These are phyloP conservation scores for Maudiozyma pseudohumilis DNA, from an alignment of 805 yeast species.

Conservation along the genomic window DNA sequence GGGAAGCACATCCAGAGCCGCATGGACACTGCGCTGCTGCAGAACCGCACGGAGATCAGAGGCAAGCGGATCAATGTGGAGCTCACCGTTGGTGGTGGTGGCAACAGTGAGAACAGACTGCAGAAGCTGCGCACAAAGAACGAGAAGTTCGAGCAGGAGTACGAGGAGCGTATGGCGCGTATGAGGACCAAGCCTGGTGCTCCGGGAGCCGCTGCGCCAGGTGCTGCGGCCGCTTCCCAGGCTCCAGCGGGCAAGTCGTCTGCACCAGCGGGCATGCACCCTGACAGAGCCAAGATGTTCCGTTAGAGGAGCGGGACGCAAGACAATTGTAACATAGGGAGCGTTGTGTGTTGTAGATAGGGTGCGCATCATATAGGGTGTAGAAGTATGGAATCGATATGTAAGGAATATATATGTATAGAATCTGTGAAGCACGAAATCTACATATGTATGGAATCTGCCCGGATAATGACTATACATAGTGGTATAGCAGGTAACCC, in stretches of 20 bases:
- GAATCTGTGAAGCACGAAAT: no score
- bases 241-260: background rate
- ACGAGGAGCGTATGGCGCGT: conserved; percentile 45
- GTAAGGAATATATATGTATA: no score
- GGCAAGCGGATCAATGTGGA: conserved; percentile 83
- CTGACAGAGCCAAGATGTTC: conserved; percentile 44
- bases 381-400: no score
- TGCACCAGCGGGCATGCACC: conserved; percentile 37
- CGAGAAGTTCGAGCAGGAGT: conserved; percentile 59
- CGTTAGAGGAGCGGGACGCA: conserved; percentile 29
- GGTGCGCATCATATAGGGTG: no score
- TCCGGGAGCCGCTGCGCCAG: conserved; percentile 26
- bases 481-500: no score
- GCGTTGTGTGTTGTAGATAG: no score
- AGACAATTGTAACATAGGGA: background rate
- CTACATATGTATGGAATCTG: no score
- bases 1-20: conserved; percentile 55
- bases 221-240: conserved; percentile 7
- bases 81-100: conserved; percentile 97
- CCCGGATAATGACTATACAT: no score
- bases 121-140: conserved; percentile 74
- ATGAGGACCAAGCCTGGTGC: conserved; percentile 34
- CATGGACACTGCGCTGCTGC: conserved; percentile 74
- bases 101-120: conserved; percentile 60
- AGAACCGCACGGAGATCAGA: conserved; percentile 66